Evolutionary conservation across 1,139 yeast genomes (phyloP).

Genomic region (Pichia sp.): DNA sequence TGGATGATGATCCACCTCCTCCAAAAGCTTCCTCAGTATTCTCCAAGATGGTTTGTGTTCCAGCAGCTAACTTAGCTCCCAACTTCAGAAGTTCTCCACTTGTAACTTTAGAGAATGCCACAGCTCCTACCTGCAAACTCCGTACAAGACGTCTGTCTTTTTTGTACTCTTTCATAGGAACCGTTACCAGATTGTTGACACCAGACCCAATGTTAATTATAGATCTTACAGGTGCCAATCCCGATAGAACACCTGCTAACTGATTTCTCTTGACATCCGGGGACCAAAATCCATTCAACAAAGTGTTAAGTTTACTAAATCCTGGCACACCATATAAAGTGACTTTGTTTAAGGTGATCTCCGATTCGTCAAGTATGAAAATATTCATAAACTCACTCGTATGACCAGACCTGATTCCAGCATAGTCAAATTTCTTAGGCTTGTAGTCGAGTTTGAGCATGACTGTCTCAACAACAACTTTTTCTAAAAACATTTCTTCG

Average conservation of each 20-base stretch:
- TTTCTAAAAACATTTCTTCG: constrained; percentile 67
- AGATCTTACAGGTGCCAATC: constrained; percentile 78
- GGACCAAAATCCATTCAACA: constrained; percentile 70
- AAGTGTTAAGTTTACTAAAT: constrained; percentile 51
- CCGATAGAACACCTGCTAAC: constrained; percentile 73
- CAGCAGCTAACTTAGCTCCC: constrained; percentile 84
- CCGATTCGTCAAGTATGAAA: constrained; percentile 83
- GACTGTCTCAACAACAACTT: constrained; percentile 59
- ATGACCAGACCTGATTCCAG: constrained; percentile 80
- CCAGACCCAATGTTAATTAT: constrained; percentile 77
- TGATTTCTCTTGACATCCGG: constrained; percentile 83
- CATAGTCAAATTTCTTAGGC: constrained; percentile 82
- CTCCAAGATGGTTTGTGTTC: constrained; percentile 80
- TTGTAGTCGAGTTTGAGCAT: constrained; percentile 79
- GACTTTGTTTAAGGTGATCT: constrained; percentile 57
- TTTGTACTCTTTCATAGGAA: constrained; percentile 70
- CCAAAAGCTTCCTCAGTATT: constrained; percentile 74
- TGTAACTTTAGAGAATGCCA: constrained; percentile 73
- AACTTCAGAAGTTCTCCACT: constrained; percentile 76
- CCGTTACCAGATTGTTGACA: constrained; percentile 63
- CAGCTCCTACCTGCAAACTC: constrained; percentile 73
- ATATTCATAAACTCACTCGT: constrained; percentile 84
- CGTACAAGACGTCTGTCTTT: constrained; percentile 68
- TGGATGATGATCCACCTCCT: constrained; percentile 55
- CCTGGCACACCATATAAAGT: constrained; percentile 77